Evolutionary conservation across 495 filamentous ascomycete genomes (phyloP), one percentile per base, ranked within the genome.

Genomic region (Annulohypoxylon maeteangense): DNA sequence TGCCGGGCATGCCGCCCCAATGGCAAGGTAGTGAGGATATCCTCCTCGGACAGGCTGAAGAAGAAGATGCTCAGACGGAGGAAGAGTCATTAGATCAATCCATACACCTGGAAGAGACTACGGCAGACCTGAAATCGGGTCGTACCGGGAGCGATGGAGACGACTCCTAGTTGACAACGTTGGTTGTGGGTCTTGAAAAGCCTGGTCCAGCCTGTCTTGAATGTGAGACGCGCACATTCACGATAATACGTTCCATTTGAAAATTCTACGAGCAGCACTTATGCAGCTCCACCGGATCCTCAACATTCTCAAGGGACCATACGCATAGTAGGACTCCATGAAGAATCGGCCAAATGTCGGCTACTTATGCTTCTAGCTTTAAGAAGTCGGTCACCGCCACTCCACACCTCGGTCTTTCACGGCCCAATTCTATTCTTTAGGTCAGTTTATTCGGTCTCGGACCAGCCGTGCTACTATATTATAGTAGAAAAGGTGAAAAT

Each of bases 21-120:
- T 85, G 82, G 83, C 83, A 86, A 71, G 83, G 83, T 27, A 86
- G 83, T 66, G 83, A 86, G 62, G 83, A 86, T 55, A 73, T 86
- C 31, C 67, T 85, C 23, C 78, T 86, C 11, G 70, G 72, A 11
- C 81, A 76, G 34, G 23, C 14, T 70, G 78, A 79, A 16, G 78
- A 81, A 1, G 78, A 76, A 31, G 72, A 75, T 14, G 50, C 44
- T 34, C 69, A 51, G 22, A 63, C 64, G 11, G 78, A 78, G 7
- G 72, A 74, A 23, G 72, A 63, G 29, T 73, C 67, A 50, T 42
- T 65, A 25, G 47, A 20, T n/a, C 65, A 76, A 38, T 34, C 57
- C 23, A 34, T 34, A 51, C 42, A 34, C 12, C 50, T 36, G 50
- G 65, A 60, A 27, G 70, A 65, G 42, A 54, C 48, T 36, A 62